Evolutionary conservation across 2,329 filamentous ascomycete species (phyloP), one percentile per base, ranked within the genome.

Genomic region (Harringtonia lauricola): DNA sequence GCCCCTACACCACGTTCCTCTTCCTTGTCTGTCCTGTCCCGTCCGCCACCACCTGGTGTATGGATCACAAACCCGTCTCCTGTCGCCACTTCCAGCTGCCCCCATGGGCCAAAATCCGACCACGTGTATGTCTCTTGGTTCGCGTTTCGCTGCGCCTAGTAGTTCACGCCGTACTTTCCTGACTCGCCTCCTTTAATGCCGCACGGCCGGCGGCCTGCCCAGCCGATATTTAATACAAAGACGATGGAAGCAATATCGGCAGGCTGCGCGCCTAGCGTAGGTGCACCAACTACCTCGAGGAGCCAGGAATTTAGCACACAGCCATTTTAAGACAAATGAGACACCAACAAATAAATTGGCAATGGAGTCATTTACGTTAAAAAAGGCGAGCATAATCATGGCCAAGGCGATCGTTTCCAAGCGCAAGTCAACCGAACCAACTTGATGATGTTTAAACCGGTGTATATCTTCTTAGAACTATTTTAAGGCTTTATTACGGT

Each of bases 301-400:
- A 36, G 18, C 35, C 37, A n/a, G n/a, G n/a, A n/a, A n/a, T n/a
- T n/a, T n/a, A n/a, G n/a, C n/a, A n/a, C n/a, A n/a, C n/a, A n/a
- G n/a, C n/a, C n/a, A n/a, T n/a, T n/a, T n/a, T n/a, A n/a, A n/a
- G n/a, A n/a, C n/a, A n/a, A n/a, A n/a, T n/a, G n/a, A n/a, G n/a
- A n/a, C n/a, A n/a, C n/a, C n/a, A n/a, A n/a, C n/a, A n/a, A n/a
- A n/a, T n/a, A n/a, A n/a, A n/a, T n/a, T n/a, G n/a, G n/a, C n/a
- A n/a, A n/a, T n/a, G n/a, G n/a, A n/a, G n/a, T n/a, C n/a, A n/a
- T n/a, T 24, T 39, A 30, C 37, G 26, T 39, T 26, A 30, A 39
- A 39, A n/a, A 39, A 39, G 10, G 37, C n/a, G 19, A 39, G 37
- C 37, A 39, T 39, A 19, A 39, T 30, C 6, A 39, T n/a, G 26